These are phyloP conservation scores for Physocladia obscura DNA, from an alignment of 192 early-diverging fungal genomes.

Conservation along the genomic window DNA sequence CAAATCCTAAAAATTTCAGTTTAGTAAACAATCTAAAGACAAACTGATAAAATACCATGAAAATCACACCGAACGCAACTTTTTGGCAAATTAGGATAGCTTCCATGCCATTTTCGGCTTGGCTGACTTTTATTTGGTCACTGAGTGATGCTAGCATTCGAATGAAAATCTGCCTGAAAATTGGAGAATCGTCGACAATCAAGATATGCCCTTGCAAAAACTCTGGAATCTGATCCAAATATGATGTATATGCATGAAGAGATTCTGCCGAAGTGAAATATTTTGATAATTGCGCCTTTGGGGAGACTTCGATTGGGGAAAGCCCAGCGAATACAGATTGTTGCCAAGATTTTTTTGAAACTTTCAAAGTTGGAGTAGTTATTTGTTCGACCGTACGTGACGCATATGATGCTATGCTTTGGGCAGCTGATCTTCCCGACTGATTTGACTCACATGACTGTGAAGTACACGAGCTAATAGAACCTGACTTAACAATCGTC, in stretches of 20 bases:
- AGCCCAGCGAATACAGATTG: neutral
- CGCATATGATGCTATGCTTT: neutral
- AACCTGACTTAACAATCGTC: neutral
- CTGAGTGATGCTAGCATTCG: neutral
- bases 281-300: neutral
- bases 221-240: neutral
- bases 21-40: no score
- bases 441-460: neutral
- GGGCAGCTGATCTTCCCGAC: neutral
- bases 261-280: neutral
- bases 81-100: slow-evolving; percentile 15
- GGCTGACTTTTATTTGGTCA: slow-evolving; percentile 4
- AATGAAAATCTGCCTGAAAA: slow-evolving; percentile 26
- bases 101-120: slow-evolving; percentile 24
- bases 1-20: neutral
- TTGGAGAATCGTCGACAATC: slow-evolving; percentile 33
- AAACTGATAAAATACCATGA: slow-evolving; percentile 9
- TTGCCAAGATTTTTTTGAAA: neutral
- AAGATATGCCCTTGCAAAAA: slow-evolving; percentile 10
- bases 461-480: neutral
- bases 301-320: neutral
- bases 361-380: neutral
- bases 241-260: neutral
- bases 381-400: no score
- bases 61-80: slow-evolving; percentile 19